Evolutionary conservation across 176 grass and related monocot genomes (phyloP), one percentile per base, ranked within the genome.

Genomic region (Avena eriantha): DNA sequence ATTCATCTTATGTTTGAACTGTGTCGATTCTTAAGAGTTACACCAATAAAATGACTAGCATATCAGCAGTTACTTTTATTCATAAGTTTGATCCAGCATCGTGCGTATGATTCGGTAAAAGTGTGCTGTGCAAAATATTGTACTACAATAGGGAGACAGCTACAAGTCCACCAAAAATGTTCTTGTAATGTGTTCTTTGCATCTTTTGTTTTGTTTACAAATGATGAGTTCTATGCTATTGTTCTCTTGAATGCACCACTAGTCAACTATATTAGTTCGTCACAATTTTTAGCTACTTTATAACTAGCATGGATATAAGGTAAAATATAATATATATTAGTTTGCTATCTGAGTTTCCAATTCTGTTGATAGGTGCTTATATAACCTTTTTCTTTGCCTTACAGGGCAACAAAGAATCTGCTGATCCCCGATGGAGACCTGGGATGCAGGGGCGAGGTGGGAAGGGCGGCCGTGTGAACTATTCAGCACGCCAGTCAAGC

Each of bases 361-460:
- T 74, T 63, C 54, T 74, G 63, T 2, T 81, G 21, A 51, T 36
- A 65, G 50, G 22, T 70, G 31, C 46, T 47, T 78, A 23, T 77
- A 73, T 48, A 78, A n/a, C 55, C 6, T 75, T 31, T 69, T 48
- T 83, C 33, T 68, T 43, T 69, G 41, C 80, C 55, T 66, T 47
- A 71, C 64, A 94, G 90, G 69, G 8, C 63, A 90, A 61, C 57
- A 92, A 87, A 87, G 92, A 97, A 59, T 12, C 83, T 31, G 54
- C 61, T 86, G 92, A 97, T 85, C 69, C 80, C 51, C 88, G 82
- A 69, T 88, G 77, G 88, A 89, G 88, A 72, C 83, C 63, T 33
- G 92, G 88, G 58, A 56, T 59, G 34, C 89, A 91, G 39, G 94
- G 90, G 81, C 80, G 92, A 86, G 88, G 86, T 82, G 92, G 90